phyloP scores from a whole-genome alignment of 495 filamentous ascomycete species.

The Pyronema domesticum region DNA sequence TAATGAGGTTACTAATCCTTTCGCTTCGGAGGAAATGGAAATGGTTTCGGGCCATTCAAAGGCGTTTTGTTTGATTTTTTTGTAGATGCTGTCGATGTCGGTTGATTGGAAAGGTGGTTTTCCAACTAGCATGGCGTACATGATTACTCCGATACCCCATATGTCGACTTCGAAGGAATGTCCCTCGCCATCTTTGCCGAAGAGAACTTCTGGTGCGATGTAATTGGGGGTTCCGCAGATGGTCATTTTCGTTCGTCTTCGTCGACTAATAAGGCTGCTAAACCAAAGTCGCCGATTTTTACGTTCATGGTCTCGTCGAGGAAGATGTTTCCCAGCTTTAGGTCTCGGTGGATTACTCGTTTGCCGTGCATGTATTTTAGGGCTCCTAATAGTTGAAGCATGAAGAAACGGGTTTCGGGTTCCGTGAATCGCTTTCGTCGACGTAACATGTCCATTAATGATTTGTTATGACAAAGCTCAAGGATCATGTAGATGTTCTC shows the following conservation, averaged over 20 bases:
- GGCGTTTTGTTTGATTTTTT: slow-evolving; percentile 19
- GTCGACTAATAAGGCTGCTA: slow-evolving; percentile 80
- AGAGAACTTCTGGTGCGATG: slow-evolving; percentile 76
- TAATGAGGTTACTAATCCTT: slow-evolving; percentile 57
- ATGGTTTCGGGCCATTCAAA: slow-evolving; percentile 22
- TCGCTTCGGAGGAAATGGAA: slow-evolving; percentile 32
- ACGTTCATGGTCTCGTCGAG: slow-evolving; percentile 92
- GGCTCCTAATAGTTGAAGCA: slow-evolving; percentile 84
- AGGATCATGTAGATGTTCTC: slow-evolving; percentile 83
- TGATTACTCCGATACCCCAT: slow-evolving; percentile 93
- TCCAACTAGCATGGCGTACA: slow-evolving; percentile 80
- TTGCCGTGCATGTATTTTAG: slow-evolving; percentile 94
- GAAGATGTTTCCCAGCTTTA: slow-evolving; percentile 97
- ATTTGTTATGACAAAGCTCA: slow-evolving; percentile 87
- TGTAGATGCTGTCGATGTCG: slow-evolving; percentile 70
- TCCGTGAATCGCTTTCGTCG: slow-evolving; percentile 70
- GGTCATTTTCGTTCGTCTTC: slow-evolving; percentile 73
- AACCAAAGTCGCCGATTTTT: slow-evolving; percentile 92
- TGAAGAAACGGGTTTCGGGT: slow-evolving; percentile 77
- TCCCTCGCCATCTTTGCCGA: slow-evolving; percentile 22
- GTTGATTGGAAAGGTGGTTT: slow-evolving; percentile 76
- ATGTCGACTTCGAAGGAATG: slow-evolving; percentile 58
- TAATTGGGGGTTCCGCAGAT: slow-evolving; percentile 97
- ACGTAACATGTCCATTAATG: slow-evolving; percentile 96
- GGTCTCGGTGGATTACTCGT: slow-evolving; percentile 85